Conservation (phyloP, 306 rosid species). For the barrel medic (Medicago truncatula) region DNA sequence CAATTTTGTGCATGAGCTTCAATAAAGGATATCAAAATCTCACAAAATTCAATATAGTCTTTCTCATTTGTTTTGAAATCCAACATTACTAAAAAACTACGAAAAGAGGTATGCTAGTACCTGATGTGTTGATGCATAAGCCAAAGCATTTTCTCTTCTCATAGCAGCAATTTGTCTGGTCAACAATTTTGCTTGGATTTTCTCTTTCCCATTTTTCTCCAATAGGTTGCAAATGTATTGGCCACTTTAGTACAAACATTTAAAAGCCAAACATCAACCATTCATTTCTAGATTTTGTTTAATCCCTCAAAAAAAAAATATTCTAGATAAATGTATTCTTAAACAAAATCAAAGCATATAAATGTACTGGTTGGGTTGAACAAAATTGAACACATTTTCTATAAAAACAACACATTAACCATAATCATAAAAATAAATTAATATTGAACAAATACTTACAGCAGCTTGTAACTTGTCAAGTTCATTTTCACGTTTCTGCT, state of each 20-base stretch:
- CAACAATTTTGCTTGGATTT: constrained; percentile 61
- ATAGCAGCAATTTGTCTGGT: constrained; percentile 75
- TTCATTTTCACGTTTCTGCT: constrained; percentile 70
- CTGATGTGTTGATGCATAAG: constrained; percentile 88
- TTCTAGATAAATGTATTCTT: too few relatives aligned
- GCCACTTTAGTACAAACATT: constrained; percentile 32
- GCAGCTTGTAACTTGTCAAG: constrained; percentile 61
- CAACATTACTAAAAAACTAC: too few relatives aligned
- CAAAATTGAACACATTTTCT: background rate
- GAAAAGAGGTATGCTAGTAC: constrained; percentile 41
- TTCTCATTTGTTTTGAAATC: too few relatives aligned
- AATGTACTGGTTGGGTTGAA: too few relatives aligned
- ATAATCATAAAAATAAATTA: background rate
- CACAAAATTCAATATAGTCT: constrained; percentile 5
- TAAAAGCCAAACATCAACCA: too few relatives aligned
- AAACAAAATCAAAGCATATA: background rate
- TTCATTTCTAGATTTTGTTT: background rate
- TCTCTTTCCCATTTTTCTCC: constrained; percentile 84
- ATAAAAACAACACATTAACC: background rate
- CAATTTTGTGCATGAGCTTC: too few relatives aligned
- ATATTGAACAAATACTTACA: constrained; percentile 52
- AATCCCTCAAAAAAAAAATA: too few relatives aligned
- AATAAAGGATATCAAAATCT: too few relatives aligned
- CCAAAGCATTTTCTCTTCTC: constrained; percentile 90
- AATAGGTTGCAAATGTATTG: constrained; percentile 43